Percentiles rank a stretch among this genome's conserved stretches.
These are phyloP conservation scores for Metschnikowia chrysomelidarum DNA, from an alignment of 805 yeast species.

Conservation along the genomic window DNA sequence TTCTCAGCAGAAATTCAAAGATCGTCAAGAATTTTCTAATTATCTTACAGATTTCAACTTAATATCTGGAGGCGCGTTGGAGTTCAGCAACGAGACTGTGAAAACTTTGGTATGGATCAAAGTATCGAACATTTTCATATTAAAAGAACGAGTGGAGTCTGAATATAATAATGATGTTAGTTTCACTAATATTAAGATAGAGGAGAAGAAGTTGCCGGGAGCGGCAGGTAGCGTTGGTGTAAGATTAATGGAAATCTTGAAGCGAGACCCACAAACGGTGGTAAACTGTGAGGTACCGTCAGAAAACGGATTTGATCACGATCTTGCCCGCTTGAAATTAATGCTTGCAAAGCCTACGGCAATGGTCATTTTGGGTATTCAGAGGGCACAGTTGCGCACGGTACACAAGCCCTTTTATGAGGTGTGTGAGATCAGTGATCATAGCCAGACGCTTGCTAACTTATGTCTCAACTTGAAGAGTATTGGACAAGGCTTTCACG, in stretches of 20 bases:
- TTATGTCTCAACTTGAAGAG: conserved; percentile 16
- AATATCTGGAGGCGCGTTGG: conserved; percentile 15
- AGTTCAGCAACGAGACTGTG: conserved; percentile 2
- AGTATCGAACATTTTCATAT: conserved; percentile 8
- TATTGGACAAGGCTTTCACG: conserved; percentile 16
- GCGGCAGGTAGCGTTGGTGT: too few species aligned
- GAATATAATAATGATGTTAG: too few species aligned
- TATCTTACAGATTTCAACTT: conserved; percentile 15
- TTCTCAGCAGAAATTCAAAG: conserved; percentile 1
- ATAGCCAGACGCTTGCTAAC: conserved; percentile 24
- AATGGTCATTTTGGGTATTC: conserved; percentile 36
- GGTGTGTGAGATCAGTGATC: conserved; percentile 46
- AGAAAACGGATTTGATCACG: conserved; percentile 14
- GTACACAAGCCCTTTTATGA: conserved; percentile 44
- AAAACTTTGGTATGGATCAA: conserved; percentile 12
- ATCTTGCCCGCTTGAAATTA: conserved; percentile 14
- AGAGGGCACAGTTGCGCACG: conserved; percentile 40
- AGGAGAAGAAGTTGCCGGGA: too few species aligned
- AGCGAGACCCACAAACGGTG: conserved; percentile 7
- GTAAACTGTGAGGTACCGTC: conserved; percentile 4
- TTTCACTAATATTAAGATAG: too few species aligned
- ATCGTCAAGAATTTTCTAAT: conserved; percentile 3
- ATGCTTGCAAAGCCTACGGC: conserved; percentile 38
- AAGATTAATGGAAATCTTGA: conserved; percentile 6
- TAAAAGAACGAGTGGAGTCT: conserved; percentile 6